Evolutionary conservation across 2,329 filamentous ascomycete genomes (phyloP), one percentile per base, ranked within the genome.

Genomic region (Xylariaceae sp.): DNA sequence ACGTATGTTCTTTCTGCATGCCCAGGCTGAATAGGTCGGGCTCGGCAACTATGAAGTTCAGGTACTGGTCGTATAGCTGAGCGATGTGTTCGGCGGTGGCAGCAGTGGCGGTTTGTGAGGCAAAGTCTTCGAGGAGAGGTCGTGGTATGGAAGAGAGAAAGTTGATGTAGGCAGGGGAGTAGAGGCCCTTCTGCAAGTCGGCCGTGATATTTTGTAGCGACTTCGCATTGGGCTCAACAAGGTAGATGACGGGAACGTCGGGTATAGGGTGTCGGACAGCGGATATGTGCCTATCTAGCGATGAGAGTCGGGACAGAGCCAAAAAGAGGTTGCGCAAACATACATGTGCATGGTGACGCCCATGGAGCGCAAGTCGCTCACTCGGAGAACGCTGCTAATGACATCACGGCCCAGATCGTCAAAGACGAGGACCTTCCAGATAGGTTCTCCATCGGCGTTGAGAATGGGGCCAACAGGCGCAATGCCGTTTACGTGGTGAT

Each of bases 341-440:
- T 84, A 95, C 89, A 96, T 84, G 73, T 96, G 90, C 79, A 96
- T 94, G 40, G 91, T 97, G 51, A 97, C 88, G n/a, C 95, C 94
- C 83, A 94, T 91, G 58, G 87, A 83, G 60, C 95, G 81, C 68
- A 99, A 76, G 73, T 99, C 94, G 68, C 91, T 96, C 60, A 99
- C 94, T 56, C 91, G 83, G 61, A 99, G 78, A 2, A 99, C 91
- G 67, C 91, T 96, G 75, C 91, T 96, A 67, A 99, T 96, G 56
- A 99, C 89, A 80, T 97, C 91, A 70, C 91, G 82, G 47, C 92
- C 94, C 3, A 86, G 72, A 64, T 92, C 88, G 72, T 99, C 95
- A 69, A 99, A 97, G 7, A 99, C 90, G 50, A 99, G 77, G 5
- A 97, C 89, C 72, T 97, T 97, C 92, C 92, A 97, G 74, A 96